Percentiles rank a stretch among this genome's conserved stretches.
phyloP scores from a whole-genome alignment of 257 asterid genomes.

The Rehmannia glutinosa region DNA sequence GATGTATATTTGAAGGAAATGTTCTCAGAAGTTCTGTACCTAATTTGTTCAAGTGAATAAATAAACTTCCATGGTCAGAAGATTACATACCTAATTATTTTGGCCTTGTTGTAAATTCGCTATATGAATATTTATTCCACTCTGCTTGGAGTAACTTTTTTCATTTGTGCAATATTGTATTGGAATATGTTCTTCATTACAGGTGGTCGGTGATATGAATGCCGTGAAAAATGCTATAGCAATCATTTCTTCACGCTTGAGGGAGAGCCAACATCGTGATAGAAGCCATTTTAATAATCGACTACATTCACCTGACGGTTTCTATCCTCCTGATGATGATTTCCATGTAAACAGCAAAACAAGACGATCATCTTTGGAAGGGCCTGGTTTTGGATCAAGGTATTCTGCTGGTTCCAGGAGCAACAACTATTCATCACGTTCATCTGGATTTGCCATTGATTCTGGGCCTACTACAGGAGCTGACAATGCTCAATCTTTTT shows the following conservation, averaged over 20 bases:
- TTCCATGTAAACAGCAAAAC: slow-evolving; percentile 37
- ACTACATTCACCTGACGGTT: slow-evolving; percentile 59
- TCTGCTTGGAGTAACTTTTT: background rate
- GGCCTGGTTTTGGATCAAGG: slow-evolving; percentile 54
- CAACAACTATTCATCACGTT: slow-evolving; percentile 52
- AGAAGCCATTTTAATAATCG: slow-evolving; percentile 58
- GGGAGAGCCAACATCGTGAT: slow-evolving; percentile 95
- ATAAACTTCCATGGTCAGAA: background rate
- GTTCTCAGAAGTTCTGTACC: background rate
- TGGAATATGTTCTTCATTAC: slow-evolving; percentile 15
- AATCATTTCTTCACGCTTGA: slow-evolving; percentile 73
- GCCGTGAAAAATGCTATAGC: slow-evolving; percentile 73
- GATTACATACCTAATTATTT: slow-evolving; percentile 5
- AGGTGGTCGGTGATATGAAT: slow-evolving; percentile 83
- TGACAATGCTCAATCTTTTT: slow-evolving; percentile 45
- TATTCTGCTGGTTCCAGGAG: slow-evolving; percentile 51
- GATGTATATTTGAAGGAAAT: background rate
- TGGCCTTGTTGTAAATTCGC: background rate
- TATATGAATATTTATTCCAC: background rate
- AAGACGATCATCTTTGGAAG: slow-evolving; percentile 55
- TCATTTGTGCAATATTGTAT: slow-evolving; percentile 1
- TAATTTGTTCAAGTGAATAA: slow-evolving; percentile 1
- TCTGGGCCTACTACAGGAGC: slow-evolving; percentile 38
- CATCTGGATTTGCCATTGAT: slow-evolving; percentile 51
- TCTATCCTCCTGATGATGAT: slow-evolving; percentile 54